Evolutionary conservation across 345 rosid species (phyloP), one percentile per base, ranked within the genome.

Genomic region (Xanthoceras sorbifolium): DNA sequence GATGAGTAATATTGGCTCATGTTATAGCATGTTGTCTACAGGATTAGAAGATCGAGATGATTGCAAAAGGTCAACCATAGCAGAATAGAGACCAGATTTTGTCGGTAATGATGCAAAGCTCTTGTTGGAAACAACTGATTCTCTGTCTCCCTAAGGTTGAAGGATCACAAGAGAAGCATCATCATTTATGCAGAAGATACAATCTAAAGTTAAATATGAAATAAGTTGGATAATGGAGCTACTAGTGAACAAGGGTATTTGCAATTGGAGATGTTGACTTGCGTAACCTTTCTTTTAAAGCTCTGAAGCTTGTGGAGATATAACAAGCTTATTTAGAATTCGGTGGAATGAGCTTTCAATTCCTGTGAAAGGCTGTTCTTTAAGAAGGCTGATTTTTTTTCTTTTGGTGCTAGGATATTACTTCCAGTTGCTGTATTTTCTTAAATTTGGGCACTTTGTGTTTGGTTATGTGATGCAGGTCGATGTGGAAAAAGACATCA

Each of bases 391-490:
- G 76, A 71, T 77, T 77, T 20, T 73, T 72, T 81, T 85, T 82
- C 57, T 85, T 81, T 87, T 74, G 85, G 85, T 85, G 67, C 68
- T 78, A 65, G 76, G 83, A 78, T 75, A 74, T 79, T 84, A 83
- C 82, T 75, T 75, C 79, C 76, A 72, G 72, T 84, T 66, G 55
- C 78, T 80, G 80, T 85, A 84, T 75, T 75, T 81, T 82, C 78
- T 79, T 88, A 80, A 88, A 78, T 79, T 54, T 76, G 81, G 73
- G 81, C 85, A 63, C 79, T 79, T 81, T 84, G 67, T 85, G 80
- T 81, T 85, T 81, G 76, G 87, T 79, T 70, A 82, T 85, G 83
- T 81, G 82, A 83, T 89, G 92, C 93, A 91, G 96, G 96, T 85
- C 54, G 77, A 64, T 84, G 61, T 84, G 81, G 81, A 83, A 86